Percentiles rank a stretch among this genome's conserved stretches.
These are phyloP conservation scores for Aegilops tauschii DNA, from an alignment of 176 grass and related monocot genomes.

Conservation along the genomic window DNA sequence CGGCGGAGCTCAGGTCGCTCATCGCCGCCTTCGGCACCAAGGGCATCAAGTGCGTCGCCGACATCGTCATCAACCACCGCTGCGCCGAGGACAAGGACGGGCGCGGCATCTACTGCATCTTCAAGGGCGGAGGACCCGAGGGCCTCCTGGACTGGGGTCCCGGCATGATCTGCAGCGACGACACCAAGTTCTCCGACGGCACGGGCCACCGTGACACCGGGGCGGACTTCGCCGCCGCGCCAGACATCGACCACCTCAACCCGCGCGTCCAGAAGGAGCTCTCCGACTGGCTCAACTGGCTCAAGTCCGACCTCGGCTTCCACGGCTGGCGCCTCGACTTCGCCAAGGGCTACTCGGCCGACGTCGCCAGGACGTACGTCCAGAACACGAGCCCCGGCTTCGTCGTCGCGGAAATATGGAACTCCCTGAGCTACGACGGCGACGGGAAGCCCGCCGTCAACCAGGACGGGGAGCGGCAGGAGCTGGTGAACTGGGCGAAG, in stretches of 20 bases:
- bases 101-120: constrained; percentile 83
- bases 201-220: constrained; percentile 76
- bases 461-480: constrained; percentile 62
- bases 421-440: constrained; percentile 51
- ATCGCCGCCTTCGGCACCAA: constrained; percentile 45
- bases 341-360: constrained; percentile 62
- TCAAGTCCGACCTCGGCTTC: constrained; percentile 73
- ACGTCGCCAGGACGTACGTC: constrained; percentile 63
- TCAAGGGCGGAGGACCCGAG: constrained; percentile 70
- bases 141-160: constrained; percentile 85
- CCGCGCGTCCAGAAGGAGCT: constrained; percentile 68
- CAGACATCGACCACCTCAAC: constrained; percentile 96
- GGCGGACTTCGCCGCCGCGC: constrained; percentile 46
- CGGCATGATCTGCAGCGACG: constrained; percentile 79
- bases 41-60: constrained; percentile 63
- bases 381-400: constrained; percentile 46
- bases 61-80: constrained; percentile 91
- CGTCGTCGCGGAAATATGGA: constrained; percentile 85
- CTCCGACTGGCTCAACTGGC: constrained; percentile 87
- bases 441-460: constrained; percentile 57
- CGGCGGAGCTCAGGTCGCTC: constrained; percentile 50
- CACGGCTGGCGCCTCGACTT: constrained; percentile 86
- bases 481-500: constrained; percentile 69
- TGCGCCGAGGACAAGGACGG: constrained; percentile 73
- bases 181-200: constrained; percentile 77